Conservation (phyloP, 257 asterid species). For the Eucommia ulmoides region DNA sequence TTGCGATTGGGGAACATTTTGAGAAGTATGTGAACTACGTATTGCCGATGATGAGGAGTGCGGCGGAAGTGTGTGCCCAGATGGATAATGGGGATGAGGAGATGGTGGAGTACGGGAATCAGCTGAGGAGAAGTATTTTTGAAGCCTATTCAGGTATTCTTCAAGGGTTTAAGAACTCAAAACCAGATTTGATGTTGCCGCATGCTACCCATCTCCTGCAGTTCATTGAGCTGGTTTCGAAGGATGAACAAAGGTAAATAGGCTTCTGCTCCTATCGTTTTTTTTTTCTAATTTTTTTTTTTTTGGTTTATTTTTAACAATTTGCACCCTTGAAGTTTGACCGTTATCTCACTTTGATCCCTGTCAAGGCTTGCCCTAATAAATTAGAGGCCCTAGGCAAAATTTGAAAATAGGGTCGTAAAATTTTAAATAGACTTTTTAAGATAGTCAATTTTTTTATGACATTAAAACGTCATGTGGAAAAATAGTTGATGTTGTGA, state of each 20-base stretch:
- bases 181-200: conserved; percentile 56
- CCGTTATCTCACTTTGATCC: too few relatives aligned
- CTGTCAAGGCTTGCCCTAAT: too few relatives aligned
- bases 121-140: conserved; percentile 60
- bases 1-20: conserved; percentile 62
- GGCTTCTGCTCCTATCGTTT: not conserved
- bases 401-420: too few relatives aligned
- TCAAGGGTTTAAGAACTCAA: conserved; percentile 69
- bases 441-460: too few relatives aligned
- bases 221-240: conserved; percentile 58
- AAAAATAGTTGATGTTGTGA: too few relatives aligned
- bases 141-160: conserved; percentile 86
- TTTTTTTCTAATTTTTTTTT: too few relatives aligned
- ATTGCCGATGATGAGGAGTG: conserved; percentile 74
- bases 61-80: conserved; percentile 57
- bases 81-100: conserved; percentile 55
- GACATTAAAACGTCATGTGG: too few relatives aligned
- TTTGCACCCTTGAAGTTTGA: too few relatives aligned
- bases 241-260: conserved; percentile 47
- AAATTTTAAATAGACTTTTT: too few relatives aligned
- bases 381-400: too few relatives aligned
- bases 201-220: conserved; percentile 67
- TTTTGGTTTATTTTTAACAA: not conserved
- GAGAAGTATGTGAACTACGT: conserved; percentile 55
- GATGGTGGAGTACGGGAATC: conserved; percentile 66